Percentiles rank a stretch among this genome's conserved stretches.
Conservation (phyloP, 2,329 filamentous ascomycete genomes). For the Parafenestella ontariensis region DNA sequence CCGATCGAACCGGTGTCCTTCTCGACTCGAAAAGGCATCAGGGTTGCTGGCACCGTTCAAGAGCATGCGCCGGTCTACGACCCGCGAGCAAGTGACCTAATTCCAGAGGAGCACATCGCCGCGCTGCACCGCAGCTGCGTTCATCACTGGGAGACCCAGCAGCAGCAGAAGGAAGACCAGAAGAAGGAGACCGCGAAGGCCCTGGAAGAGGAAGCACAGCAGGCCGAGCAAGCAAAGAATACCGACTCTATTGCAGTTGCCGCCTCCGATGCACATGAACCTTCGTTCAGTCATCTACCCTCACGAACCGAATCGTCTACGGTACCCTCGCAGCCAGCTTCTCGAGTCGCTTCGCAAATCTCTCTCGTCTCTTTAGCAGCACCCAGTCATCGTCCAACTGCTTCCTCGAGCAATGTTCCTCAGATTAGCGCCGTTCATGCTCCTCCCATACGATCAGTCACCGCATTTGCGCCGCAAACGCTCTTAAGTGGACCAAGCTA, state of each 20-base stretch:
- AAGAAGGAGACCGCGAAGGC: not conserved
- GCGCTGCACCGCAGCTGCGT: slow-evolving; percentile 17
- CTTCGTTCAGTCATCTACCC: not conserved
- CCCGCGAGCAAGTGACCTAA: not conserved
- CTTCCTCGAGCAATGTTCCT: not conserved
- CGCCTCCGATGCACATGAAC: not conserved
- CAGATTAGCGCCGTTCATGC: not conserved
- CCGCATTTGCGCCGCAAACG: not conserved
- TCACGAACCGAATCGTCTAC: slow-evolving; percentile 1
- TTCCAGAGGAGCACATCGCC: slow-evolving; percentile 13
- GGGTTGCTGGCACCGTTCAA: slow-evolving; percentile 13
- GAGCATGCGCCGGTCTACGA: slow-evolving; percentile 19
- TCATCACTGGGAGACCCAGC: slow-evolving; percentile 7
- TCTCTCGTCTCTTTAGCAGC: not conserved
- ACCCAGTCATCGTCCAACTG: not conserved
- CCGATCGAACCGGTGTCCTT: slow-evolving; percentile 31
- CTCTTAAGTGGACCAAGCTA: slow-evolving; percentile 6
- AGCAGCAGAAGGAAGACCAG: slow-evolving; percentile 6
- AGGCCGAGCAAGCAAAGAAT: not conserved
- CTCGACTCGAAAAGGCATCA: slow-evolving; percentile 26
- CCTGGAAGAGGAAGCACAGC: not conserved
- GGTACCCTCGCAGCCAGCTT: slow-evolving; percentile 2
- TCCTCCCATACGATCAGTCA: not conserved
- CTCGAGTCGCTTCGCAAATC: not conserved
- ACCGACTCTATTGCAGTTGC: not conserved